phyloP scores from a whole-genome alignment of 345 rosid species.

The Populus ilicifolia region DNA sequence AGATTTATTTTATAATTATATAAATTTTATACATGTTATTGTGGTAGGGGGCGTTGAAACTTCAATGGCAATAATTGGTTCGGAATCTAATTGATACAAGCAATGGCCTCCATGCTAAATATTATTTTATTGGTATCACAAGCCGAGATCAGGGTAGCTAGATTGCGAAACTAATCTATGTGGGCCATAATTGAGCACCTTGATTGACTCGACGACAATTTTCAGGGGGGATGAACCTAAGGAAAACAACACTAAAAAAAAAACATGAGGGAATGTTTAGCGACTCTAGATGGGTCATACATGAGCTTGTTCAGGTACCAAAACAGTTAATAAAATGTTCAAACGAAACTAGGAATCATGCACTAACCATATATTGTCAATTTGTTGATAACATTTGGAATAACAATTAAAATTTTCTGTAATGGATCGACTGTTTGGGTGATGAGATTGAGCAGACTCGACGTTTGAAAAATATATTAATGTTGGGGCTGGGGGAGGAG shows the following conservation, averaged over 20 bases:
- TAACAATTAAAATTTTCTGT: not conserved
- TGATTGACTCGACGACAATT: not conserved
- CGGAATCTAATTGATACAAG: not conserved
- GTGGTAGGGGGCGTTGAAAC: not conserved
- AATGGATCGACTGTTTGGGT: not conserved
- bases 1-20: too few relatives aligned
- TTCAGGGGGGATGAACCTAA: constrained; percentile 7
- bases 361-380: not conserved
- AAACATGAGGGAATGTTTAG: not conserved
- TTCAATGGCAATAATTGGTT: not conserved
- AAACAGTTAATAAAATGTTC: not conserved
- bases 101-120: not conserved
- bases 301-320: not conserved
- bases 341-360: not conserved
- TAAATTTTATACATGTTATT: too few relatives aligned
- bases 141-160: not conserved
- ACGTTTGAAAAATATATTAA: not conserved
- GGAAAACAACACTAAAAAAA: not conserved
- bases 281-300: not conserved
- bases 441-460: not conserved
- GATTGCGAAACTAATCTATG: not conserved
- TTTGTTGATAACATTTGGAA: not conserved
- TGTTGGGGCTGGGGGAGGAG: not conserved
- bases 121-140: not conserved
- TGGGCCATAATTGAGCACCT: not conserved